Evolutionary conservation across 345 rosid genomes (phyloP).

Genomic region (Atalantia buxifolia): DNA sequence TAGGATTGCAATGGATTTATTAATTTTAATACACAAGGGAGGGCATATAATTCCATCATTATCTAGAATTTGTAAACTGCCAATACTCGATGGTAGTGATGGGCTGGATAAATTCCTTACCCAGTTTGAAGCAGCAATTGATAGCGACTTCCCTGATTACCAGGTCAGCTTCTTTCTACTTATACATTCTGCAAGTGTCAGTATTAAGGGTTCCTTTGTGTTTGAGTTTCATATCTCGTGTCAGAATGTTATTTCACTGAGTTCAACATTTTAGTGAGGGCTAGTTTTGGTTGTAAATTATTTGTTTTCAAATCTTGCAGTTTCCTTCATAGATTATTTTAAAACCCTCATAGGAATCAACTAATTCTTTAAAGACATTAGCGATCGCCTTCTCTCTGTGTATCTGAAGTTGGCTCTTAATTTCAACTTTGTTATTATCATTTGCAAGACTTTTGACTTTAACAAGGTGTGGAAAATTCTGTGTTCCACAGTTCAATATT

Average conservation of each 20-base stretch:
- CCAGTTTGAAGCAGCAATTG: slow-evolving; percentile 91
- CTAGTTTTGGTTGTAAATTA: neutral
- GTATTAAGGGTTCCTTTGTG: neutral
- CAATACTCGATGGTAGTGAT: slow-evolving; percentile 45
- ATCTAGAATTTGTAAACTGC: slow-evolving; percentile 53
- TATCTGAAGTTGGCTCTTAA: neutral
- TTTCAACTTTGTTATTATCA: neutral
- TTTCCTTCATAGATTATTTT: neutral
- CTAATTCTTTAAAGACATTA: neutral
- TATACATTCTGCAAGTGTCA: neutral
- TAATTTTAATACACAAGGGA: slow-evolving; percentile 55
- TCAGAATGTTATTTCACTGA: neutral
- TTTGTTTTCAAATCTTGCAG: neutral
- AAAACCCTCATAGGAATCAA: neutral
- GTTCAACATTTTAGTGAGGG: neutral
- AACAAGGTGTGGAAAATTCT: neutral
- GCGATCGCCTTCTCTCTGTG: neutral
- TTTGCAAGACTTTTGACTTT: neutral
- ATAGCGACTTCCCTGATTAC: slow-evolving; percentile 86
- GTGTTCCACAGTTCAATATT: neutral
- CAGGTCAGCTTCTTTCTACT: slow-evolving; percentile 55
- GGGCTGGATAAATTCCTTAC: slow-evolving; percentile 63
- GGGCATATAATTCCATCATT: slow-evolving; percentile 34
- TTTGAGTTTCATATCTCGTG: neutral
- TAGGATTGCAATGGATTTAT: slow-evolving; percentile 66